These are phyloP conservation scores for Bipolaris bicolor DNA, from an alignment of 2,329 filamentous ascomycete species.

Conservation along the genomic window DNA sequence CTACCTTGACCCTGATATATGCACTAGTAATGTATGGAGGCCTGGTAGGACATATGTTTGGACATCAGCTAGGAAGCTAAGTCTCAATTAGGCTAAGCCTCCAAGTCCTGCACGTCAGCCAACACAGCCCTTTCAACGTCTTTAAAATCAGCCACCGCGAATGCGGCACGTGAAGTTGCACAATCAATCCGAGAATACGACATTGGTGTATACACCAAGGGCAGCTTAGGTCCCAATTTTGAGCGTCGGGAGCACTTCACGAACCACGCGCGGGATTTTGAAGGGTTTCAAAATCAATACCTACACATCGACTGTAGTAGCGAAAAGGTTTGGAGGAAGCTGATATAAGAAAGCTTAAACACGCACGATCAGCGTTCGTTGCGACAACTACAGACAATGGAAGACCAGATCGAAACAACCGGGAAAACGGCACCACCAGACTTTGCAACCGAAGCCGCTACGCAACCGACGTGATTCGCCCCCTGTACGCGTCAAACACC, in stretches of 20 bases:
- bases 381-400: not conserved
- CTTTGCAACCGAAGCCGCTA: constrained; percentile 3
- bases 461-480: not conserved
- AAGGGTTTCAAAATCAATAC: not conserved
- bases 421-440: constrained; percentile 6
- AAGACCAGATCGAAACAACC: not conserved
- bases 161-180: not conserved
- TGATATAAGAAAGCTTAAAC: not conserved
- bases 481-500: not conserved
- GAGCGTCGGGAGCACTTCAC: not conserved
- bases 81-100: not conserved
- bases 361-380: not conserved
- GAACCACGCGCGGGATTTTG: not conserved
- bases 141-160: not conserved
- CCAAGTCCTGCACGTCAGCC: not conserved
- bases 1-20: not conserved
- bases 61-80: not conserved
- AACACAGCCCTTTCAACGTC: not conserved
- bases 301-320: not conserved
- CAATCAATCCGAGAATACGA: not conserved
- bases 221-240: too few species aligned
- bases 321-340: not conserved
- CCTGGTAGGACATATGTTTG: not conserved
- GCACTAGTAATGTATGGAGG: not conserved
- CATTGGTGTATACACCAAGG: not conserved